Base-by-base conservation (phyloP, 2,329 filamentous ascomycete genomes). In the Biscogniauxia mediterranea region DNA sequence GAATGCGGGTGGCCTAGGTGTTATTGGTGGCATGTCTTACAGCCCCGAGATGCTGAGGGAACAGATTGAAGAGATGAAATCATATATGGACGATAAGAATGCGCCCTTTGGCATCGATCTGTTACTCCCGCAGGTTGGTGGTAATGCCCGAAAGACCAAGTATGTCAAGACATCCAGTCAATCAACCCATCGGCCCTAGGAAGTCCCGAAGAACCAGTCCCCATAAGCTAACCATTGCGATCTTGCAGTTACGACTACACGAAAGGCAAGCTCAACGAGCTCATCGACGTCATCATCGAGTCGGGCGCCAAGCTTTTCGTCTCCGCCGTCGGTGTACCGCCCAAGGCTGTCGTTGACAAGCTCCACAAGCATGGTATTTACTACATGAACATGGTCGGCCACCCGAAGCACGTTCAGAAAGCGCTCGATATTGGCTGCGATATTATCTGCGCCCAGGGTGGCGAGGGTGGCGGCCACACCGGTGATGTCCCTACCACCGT, bases 301-400 rank as follows among this genome's bases (percentile, higher is more conserved):
- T 92, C 89, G 59, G 92, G 92, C 68, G 91, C 93, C 64, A 93
- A 88, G 78, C 87, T 99, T 62, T 99, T 99, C 81, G 95, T 99
- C 71, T 97, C 92, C 57, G 95, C 95, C 72, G 93, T 99, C 76
- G 95, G 95, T 73, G 90, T 98, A 25, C 93, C 95, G 52, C 92
- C 95, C 68, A 92, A 91, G 79, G 81, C 85, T 69, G 89, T 97
- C 61, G 93, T 99, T 72, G 93, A 98, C 68, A 90, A 86, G 75
- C 88, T 99, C 54, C 95, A 99, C 85, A 85, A 87, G 74, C 81
- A 87, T 73, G 93, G 93, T 69, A 86, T 99, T 69, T 85, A 96
- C 69, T 97, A 96, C 85, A 98, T 98, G 95, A 99, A 99, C 89
- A 99, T 99, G 95, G 93, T 99, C 76, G 95, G 95, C 69, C 95